A percentile compares a stretch with the other conserved stretches of the same genome.
phyloP scores from a whole-genome alignment of 495 filamentous ascomycete species.

The Evernia prunastri region DNA sequence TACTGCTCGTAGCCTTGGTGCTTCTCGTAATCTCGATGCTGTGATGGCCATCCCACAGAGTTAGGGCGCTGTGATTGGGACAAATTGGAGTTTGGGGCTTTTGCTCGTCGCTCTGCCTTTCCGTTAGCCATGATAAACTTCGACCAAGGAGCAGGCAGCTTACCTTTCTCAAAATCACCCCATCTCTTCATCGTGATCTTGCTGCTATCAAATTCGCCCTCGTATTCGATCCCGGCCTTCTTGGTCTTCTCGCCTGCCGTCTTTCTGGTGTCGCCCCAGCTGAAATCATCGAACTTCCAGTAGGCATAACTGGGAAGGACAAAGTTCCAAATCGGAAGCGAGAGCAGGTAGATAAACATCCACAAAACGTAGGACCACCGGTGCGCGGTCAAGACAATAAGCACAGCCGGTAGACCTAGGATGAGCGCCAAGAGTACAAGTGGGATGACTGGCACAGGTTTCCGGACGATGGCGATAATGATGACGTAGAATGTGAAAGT shows the following conservation, averaged over 20 bases:
- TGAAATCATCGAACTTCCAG: conserved; percentile 99
- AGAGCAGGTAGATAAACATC: conserved; percentile 94
- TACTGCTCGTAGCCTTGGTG: conserved; percentile 46
- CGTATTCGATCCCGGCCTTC: conserved; percentile 68
- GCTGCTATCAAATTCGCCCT: conserved; percentile 94
- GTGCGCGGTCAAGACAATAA: conserved; percentile 95
- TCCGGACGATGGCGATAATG: conserved; percentile 74
- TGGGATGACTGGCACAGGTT: conserved; percentile 86
- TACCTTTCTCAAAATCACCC: conserved; percentile 90
- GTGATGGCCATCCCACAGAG: conserved; percentile 29
- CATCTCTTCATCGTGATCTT: conserved; percentile 99
- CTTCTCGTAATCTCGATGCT: conserved; percentile 39
- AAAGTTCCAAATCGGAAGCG: conserved; percentile 97
- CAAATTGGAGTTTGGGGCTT: conserved; percentile 30
- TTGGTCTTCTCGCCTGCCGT: conserved; percentile 84
- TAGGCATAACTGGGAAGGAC: conserved; percentile 90
- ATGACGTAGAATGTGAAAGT: conserved; percentile 95
- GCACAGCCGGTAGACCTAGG: conserved; percentile 83
- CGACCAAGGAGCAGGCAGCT: conserved; percentile 13
- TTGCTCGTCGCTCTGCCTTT: conserved; percentile 36
- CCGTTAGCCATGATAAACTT: not conserved
- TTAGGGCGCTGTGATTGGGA: conserved; percentile 30
- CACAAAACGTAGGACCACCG: conserved; percentile 87
- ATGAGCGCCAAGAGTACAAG: conserved; percentile 87
- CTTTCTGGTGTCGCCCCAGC: conserved; percentile 97